These are phyloP conservation scores for Hibiscus tridactylites DNA, from an alignment of 345 rosid species.

Conservation along the genomic window DNA sequence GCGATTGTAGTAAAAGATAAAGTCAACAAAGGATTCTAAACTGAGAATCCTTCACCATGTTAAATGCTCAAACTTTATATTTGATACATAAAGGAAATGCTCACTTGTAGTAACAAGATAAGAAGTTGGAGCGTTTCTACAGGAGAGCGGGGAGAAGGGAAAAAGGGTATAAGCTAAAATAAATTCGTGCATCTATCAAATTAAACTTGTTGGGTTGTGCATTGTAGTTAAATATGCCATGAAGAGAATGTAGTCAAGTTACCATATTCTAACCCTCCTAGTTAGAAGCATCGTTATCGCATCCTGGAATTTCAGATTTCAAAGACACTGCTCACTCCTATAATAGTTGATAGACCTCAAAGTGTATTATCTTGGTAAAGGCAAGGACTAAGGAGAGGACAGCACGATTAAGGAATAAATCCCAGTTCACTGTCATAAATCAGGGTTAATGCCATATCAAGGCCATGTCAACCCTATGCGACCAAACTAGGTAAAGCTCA, in stretches of 20 bases:
- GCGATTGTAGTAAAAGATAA: constrained; percentile 28
- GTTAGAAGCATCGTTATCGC: not conserved
- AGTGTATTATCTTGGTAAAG: not conserved
- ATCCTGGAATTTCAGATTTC: not conserved
- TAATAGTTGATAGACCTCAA: not conserved
- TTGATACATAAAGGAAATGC: constrained; percentile 5
- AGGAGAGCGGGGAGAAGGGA: not conserved
- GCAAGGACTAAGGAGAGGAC: not conserved
- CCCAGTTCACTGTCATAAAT: not conserved
- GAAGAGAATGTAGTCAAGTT: not conserved
- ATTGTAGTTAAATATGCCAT: not conserved
- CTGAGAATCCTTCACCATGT: constrained; percentile 12
- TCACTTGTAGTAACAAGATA: not conserved
- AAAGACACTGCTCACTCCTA: not conserved
- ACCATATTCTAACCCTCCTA: not conserved
- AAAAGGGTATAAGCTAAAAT: not conserved
- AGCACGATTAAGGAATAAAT: not conserved
- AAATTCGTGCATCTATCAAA: not conserved
- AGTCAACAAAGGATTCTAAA: constrained; percentile 20
- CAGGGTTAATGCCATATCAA: not conserved
- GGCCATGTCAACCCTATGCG: not conserved
- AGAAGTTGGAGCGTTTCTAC: not conserved
- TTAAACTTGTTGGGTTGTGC: not conserved
- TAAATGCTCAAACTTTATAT: not conserved
- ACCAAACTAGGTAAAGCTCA: not conserved